Conservation (phyloP, 2,329 filamentous ascomycete species). For the Helotiales sp. region DNA sequence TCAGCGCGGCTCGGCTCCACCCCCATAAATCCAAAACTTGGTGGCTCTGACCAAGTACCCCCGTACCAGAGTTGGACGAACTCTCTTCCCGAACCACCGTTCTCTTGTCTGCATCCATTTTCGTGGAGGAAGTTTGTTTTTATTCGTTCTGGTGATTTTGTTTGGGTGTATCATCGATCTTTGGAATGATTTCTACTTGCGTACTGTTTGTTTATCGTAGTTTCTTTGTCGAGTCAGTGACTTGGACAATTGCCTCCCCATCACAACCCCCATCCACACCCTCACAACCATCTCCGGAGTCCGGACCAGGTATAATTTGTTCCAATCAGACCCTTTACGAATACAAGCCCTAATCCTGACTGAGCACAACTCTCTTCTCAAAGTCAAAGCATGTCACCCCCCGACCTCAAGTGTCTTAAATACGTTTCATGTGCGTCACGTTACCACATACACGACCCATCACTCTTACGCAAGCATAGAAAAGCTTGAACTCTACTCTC, state of each 20-base stretch:
- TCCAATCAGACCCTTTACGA: not conserved
- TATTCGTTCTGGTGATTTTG: too few relatives aligned
- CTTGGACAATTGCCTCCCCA: not conserved
- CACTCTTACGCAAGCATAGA: not conserved
- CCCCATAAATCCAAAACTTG: not conserved
- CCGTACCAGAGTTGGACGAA: not conserved
- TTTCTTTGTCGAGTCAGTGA: not conserved
- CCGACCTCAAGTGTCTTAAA: slow-evolving; percentile 23
- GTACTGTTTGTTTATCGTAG: too few relatives aligned
- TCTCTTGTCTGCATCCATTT: not conserved
- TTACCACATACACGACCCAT: not conserved
- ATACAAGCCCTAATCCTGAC: not conserved
- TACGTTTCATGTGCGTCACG: slow-evolving; percentile 21
- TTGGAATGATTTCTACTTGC: too few relatives aligned
- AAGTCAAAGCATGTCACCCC: slow-evolving; percentile 22
- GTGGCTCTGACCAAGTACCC: not conserved
- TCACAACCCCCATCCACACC: not conserved
- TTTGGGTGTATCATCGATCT: too few relatives aligned
- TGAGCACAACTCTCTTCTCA: not conserved
- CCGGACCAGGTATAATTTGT: not conserved
- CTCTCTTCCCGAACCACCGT: not conserved
- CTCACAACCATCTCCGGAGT: not conserved
- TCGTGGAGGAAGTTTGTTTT: too few relatives aligned
- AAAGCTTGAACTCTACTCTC: not conserved
- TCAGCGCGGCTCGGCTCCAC: not conserved